Evolutionary conservation across 2,329 filamentous ascomycete genomes (phyloP), one percentile per base, ranked within the genome.

Genomic region (Nemania sp.): DNA sequence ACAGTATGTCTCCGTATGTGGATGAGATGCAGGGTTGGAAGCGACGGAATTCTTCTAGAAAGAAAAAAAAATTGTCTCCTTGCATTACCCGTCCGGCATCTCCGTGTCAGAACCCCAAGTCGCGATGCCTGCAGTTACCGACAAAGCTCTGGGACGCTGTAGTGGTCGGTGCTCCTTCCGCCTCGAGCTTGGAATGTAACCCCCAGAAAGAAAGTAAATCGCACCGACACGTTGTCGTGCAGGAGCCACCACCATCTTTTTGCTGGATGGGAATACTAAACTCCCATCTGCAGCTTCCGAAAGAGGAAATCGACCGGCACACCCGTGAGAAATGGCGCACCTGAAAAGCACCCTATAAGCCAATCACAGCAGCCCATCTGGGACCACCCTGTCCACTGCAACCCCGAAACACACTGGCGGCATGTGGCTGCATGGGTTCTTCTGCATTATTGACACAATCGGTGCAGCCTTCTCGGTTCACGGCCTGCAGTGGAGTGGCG

Each of bases 271-370:
- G 46, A 46, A 46, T 39, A 56, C 58, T 28, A 46, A 51, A 52
- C 31, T 56, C 45, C 58, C 55, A 59, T 57, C 42, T 64, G 60
- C 61, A 62, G 52, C 36, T 48, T 47, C 52, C 60, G 51, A 41
- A 62, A 52, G 11, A 39, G 61, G 61, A 44, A 61, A 56, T 41
- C 37, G 40, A 42, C 49, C 62, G 66, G 66, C 49, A 58, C 55
- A 54, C 28, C 66, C 66, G 66, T 60, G 57, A 22, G 57, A 60
- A 60, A 62, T 61, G 62, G 63, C 62, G 61, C 61, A 66, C 62
- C 60, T 66, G 64, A 66, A 66, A 37, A 46, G 20, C 26, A 43
- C 23, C 43, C 22, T 33, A 46, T 42, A n/a, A 42, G 20, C 60
- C 60, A 62, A 62, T 61, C 46, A 53, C 44, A 37, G 47, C 40